Percentiles rank a stretch among this genome's conserved stretches.
Evolutionary conservation across 2,329 filamentous ascomycete species (phyloP).

Genomic region (Monosporascus sp.): DNA sequence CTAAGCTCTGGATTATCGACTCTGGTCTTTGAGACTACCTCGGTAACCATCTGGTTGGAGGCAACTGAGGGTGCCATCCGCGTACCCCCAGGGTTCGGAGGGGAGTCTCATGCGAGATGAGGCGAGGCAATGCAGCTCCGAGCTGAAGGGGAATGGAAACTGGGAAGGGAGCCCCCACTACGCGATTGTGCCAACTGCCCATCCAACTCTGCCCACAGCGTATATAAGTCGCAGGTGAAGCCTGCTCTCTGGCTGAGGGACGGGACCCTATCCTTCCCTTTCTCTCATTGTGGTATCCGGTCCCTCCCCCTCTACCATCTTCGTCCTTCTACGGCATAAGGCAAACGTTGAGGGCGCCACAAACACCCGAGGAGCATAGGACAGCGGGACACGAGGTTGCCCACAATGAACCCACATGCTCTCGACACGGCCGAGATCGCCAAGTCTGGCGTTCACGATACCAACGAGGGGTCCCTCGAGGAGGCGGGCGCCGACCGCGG

Average conservation of each 20-base stretch:
- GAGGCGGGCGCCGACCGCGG: not conserved
- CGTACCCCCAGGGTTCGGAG: not conserved
- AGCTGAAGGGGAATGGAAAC: not conserved
- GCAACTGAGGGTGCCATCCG: no score
- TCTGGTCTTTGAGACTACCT: not conserved
- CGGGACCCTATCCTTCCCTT: no score
- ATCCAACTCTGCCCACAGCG: not conserved
- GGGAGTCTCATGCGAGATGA: not conserved
- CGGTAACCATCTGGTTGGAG: no score
- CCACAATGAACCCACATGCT: not conserved
- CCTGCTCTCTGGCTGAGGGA: not conserved
- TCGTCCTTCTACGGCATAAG: no score
- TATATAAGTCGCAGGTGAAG: not conserved
- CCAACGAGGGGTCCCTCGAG: not conserved
- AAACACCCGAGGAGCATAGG: not conserved
- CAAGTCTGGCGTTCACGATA: not conserved
- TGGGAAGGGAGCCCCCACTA: not conserved
- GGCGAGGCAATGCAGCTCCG: not conserved
- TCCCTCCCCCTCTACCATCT: not conserved
- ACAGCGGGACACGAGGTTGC: not conserved
- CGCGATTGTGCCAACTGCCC: no score
- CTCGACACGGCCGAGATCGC: not conserved
- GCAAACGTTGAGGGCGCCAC: not conserved
- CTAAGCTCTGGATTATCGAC: not conserved
- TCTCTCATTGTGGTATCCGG: not conserved